phyloP scores from a whole-genome alignment of 805 yeast species.

The Sugiyamaella mastotermitis region DNA sequence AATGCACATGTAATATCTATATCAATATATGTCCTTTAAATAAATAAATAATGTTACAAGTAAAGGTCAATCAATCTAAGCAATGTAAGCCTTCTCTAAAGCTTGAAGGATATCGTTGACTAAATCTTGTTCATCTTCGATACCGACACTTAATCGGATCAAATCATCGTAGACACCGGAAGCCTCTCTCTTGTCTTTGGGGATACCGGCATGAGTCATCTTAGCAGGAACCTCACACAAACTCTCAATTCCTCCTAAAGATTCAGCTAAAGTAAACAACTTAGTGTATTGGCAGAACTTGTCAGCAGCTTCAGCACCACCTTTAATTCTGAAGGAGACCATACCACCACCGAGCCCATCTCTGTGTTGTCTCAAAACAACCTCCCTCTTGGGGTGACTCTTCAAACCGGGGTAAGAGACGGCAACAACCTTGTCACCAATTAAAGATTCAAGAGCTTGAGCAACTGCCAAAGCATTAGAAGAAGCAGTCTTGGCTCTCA shows the following conservation, averaged over 20 bases:
- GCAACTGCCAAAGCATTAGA: conserved; percentile 63
- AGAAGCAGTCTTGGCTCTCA: conserved; percentile 69
- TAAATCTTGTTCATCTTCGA: conserved; percentile 76
- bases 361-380: conserved; percentile 71
- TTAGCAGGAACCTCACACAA: conserved; percentile 82
- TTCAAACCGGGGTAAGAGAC: conserved; percentile 84
- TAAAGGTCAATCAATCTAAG: no score
- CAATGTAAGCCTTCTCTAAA: conserved; percentile 42
- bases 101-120: conserved; percentile 69
- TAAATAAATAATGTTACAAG: no score
- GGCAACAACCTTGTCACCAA: conserved; percentile 43
- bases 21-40: no score
- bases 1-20: no score
- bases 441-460: conserved; percentile 42
- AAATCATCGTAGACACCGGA: conserved; percentile 78
- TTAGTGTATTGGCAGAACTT: conserved; percentile 67
- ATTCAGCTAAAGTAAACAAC: conserved; percentile 80
- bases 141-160: conserved; percentile 79
- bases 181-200: conserved; percentile 67
- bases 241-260: conserved; percentile 86
- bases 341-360: conserved; percentile 87
- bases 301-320: conserved; percentile 73
- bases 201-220: conserved; percentile 91
- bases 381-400: conserved; percentile 54
- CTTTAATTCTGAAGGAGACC: conserved; percentile 80